These are phyloP conservation scores for Penicillium subrubescens DNA, from an alignment of 495 filamentous ascomycete species.

Conservation along the genomic window DNA sequence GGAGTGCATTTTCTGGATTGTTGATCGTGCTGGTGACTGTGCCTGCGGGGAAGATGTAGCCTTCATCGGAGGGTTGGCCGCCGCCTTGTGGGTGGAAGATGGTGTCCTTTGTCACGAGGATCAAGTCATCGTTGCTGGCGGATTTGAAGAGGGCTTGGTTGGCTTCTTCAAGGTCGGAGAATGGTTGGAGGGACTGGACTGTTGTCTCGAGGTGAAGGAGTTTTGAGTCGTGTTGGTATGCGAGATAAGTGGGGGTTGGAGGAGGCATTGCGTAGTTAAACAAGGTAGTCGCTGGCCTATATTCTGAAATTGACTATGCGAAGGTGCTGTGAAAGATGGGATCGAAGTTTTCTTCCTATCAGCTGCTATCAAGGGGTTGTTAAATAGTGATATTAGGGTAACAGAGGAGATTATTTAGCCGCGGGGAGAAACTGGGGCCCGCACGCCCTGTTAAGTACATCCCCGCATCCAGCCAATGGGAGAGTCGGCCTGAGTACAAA, in stretches of 20 bases:
- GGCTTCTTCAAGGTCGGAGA: conserved; percentile 46
- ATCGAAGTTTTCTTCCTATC: neutral
- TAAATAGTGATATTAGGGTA: neutral
- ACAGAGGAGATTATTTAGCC: neutral
- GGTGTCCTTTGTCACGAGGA: conserved; percentile 59
- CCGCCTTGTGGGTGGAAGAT: conserved; percentile 70
- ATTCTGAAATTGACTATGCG: neutral
- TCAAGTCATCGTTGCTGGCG: conserved; percentile 44
- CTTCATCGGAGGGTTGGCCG: conserved; percentile 64
- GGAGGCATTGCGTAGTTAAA: conserved; percentile 1
- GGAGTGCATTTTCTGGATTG: neutral
- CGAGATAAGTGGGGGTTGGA: conserved; percentile 46
- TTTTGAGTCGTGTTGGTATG: conserved; percentile 57
- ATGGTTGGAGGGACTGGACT: conserved; percentile 45
- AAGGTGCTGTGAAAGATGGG: neutral
- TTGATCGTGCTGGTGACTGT: conserved; percentile 10
- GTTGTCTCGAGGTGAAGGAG: conserved; percentile 47
- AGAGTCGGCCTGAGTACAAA: neutral
- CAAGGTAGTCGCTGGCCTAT: neutral
- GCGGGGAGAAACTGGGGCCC: neutral
- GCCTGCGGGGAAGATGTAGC: conserved; percentile 37
- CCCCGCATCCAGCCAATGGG: neutral
- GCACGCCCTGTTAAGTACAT: neutral
- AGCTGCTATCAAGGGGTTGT: neutral
- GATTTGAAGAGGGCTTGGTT: conserved; percentile 44